Percentiles rank a stretch among this genome's conserved stretches.
Evolutionary conservation across 164 flowering plant genomes (phyloP).

Genomic region (Dillenia turbinata): DNA sequence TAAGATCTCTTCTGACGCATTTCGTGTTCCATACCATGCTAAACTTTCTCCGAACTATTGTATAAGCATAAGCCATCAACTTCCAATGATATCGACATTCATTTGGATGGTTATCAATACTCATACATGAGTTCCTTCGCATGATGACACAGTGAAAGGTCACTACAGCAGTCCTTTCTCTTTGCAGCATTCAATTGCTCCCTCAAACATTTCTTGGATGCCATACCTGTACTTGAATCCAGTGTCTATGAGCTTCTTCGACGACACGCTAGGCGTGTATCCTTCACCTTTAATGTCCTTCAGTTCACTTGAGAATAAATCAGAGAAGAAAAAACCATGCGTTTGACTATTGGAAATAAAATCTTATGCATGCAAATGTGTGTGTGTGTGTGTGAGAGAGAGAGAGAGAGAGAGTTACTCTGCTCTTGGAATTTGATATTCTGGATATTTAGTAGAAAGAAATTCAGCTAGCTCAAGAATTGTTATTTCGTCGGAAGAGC

Average conservation of each 20-base stretch:
- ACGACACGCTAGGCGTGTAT: constrained; percentile 13
- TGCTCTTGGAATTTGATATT: constrained; percentile 22
- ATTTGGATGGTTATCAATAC: no score
- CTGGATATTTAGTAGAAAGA: constrained; percentile 38
- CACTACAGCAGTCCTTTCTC: constrained; percentile 22
- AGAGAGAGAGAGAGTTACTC: constrained; percentile 28
- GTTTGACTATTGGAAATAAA: no score
- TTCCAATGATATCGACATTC: no score
- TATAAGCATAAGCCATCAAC: no score
- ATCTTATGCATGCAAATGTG: no score
- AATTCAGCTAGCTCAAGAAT: constrained; percentile 15
- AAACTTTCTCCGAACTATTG: no score
- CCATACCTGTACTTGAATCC: constrained; percentile 48
- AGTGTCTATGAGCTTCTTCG: constrained; percentile 43
- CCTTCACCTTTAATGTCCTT: constrained; percentile 9
- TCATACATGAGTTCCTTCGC: no score
- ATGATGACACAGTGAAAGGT: no score
- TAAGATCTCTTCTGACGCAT: no score
- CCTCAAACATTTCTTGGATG: constrained; percentile 44
- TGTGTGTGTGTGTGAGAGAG: no score
- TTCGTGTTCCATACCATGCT: no score
- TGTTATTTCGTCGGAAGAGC: constrained; percentile 13
- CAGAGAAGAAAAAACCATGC: no score
- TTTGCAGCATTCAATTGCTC: constrained; percentile 29
- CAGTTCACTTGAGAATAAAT: constrained; percentile 13